Percentiles rank a stretch among this genome's conserved stretches.
Conservation (phyloP, 73 alveolate species). For the Paramecium octaurelia region DNA sequence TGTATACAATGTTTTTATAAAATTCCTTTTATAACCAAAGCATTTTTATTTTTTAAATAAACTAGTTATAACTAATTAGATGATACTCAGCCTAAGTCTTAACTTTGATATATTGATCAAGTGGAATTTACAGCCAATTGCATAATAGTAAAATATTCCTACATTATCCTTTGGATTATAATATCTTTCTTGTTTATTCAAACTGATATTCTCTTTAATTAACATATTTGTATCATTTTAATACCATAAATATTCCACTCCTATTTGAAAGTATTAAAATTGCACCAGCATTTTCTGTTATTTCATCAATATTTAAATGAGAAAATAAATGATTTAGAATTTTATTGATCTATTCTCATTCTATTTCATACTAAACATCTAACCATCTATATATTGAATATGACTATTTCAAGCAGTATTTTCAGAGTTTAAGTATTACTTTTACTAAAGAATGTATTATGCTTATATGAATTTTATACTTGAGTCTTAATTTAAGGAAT, state of each 20-base stretch:
- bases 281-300: too few relatives aligned
- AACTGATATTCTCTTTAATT: too few relatives aligned
- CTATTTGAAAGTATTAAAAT: neutral
- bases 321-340: neutral
- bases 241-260: neutral
- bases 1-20: too few relatives aligned
- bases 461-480: neutral
- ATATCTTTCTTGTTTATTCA: neutral
- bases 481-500: neutral
- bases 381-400: neutral
- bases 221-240: too few relatives aligned
- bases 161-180: neutral
- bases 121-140: too few relatives aligned
- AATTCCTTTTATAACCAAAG: too few relatives aligned
- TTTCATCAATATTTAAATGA: too few relatives aligned
- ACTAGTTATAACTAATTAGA: too few relatives aligned
- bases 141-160: neutral
- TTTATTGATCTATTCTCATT: neutral
- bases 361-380: neutral
- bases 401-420: too few relatives aligned
- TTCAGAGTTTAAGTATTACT: neutral
- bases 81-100: too few relatives aligned
- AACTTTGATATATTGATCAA: too few relatives aligned
- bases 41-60: too few relatives aligned
- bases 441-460: neutral